These are phyloP conservation scores for Chaetomiaceae sp. DNA, from an alignment of 2,329 filamentous ascomycete genomes.

Conservation along the genomic window DNA sequence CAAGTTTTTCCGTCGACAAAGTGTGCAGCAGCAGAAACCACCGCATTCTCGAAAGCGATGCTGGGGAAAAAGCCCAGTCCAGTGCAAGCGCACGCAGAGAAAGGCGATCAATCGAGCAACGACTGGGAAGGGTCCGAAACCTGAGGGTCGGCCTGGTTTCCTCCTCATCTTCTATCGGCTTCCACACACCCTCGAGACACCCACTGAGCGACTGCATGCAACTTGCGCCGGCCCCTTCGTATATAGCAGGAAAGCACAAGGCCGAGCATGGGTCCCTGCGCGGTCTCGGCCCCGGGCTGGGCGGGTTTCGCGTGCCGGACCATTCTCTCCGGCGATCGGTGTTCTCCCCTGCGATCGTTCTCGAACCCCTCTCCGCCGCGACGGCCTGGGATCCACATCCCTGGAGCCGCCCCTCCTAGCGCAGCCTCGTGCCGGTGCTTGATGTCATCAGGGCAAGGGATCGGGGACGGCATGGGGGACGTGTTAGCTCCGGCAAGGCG, in stretches of 20 bases:
- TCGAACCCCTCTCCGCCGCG: neutral
- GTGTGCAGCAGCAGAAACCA: no score
- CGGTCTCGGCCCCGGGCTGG: neutral
- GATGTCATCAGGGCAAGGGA: constrained; percentile 9
- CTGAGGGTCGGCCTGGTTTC: neutral
- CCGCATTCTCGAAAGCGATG: no score
- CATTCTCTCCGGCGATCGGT: neutral
- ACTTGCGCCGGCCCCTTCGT: neutral
- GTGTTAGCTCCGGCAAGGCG: no score
- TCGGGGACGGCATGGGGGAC: neutral
- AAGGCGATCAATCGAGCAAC: no score
- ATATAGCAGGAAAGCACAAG: no score
- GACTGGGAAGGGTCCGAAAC: neutral
- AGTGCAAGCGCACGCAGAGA: no score
- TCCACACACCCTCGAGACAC: no score
- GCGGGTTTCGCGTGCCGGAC: neutral
- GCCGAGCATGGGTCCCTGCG: neutral
- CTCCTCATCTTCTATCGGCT: neutral
- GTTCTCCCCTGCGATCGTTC: no score
- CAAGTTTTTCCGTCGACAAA: no score
- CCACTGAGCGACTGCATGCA: neutral
- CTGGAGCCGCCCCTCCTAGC: neutral
- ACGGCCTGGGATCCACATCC: neutral
- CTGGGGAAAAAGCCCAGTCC: no score
- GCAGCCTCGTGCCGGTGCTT: neutral